Evolutionary conservation across 306 rosid genomes (phyloP).

Genomic region (Hylodesmum podocarpum): DNA sequence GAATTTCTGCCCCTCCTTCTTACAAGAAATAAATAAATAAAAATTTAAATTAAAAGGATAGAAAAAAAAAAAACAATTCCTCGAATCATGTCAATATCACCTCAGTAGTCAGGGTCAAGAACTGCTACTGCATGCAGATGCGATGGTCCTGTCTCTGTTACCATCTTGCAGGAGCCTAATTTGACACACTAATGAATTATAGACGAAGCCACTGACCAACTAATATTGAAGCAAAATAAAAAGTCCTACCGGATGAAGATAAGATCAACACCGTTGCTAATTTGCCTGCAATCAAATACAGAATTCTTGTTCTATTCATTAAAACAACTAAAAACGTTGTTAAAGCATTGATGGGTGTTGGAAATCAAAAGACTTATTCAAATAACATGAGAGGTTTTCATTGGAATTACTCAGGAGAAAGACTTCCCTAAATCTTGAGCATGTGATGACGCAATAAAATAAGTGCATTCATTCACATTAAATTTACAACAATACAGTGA

Average conservation of each 20-base stretch:
- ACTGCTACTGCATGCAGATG: too few relatives aligned
- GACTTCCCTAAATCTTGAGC: background rate
- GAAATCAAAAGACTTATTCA: background rate
- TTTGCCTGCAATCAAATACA: background rate
- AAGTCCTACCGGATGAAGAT: background rate
- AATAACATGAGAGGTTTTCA: background rate
- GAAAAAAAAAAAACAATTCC: too few relatives aligned
- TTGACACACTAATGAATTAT: background rate
- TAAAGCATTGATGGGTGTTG: background rate
- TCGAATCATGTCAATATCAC: too few relatives aligned
- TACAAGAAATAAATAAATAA: too few relatives aligned
- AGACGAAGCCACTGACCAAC: background rate
- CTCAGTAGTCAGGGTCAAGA: too few relatives aligned
- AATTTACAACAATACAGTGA: slow-evolving; percentile 22
- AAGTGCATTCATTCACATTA: slow-evolving; percentile 26
- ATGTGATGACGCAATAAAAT: slow-evolving; percentile 2
- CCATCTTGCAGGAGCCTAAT: background rate
- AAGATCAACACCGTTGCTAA: background rate
- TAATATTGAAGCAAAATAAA: background rate
- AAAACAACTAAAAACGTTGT: background rate
- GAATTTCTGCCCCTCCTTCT: too few relatives aligned
- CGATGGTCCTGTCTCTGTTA: too few relatives aligned
- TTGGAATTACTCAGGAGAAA: background rate
- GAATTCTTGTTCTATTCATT: background rate
- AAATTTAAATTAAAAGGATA: too few relatives aligned